Base-by-base conservation (phyloP, 2,329 filamentous ascomycete species). In the Aspergillus sclerotialis region DNA sequence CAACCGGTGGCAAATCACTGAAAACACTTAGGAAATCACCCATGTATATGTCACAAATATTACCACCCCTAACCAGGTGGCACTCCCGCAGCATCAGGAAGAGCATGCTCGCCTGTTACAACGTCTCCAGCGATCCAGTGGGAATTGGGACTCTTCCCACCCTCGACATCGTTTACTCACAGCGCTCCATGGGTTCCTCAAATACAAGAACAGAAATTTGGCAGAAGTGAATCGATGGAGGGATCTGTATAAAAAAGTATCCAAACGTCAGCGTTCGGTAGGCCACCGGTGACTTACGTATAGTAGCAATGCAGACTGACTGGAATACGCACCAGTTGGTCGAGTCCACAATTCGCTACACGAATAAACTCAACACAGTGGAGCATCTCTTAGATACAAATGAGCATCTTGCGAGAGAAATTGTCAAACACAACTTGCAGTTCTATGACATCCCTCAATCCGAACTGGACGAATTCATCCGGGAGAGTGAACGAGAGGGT, bases 341-440 rank as follows among this genome's bases (percentile, higher is more conserved):
- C 2, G 74, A 79, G 41, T 68, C 72, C n/a, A 58, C 68, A 2
- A 52, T 79, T 26, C 64, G 73, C 30, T 82, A 78, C 45, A 70
- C 71, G 2, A 69, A 74, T 38, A 76, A 73, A 42, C 65, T 76
- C 12, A 52, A 61, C 10, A 54, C 55, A 1, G 55, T 68, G 7
- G 65, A 72, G 8, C 38, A 59, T 14, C 56, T 70, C 5, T 56
- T 75, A 10, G 50, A 50, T 2, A 40, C 50, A 4, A 76, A 77
- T 43, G 64, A 68, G 7, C 38, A 52, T 1, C 40, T 76, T 2
- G 73, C 69, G 21, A 51, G 66, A 19, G 53, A 51, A 7, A 72
- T 76, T 18, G 63, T 74, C 1, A 37, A 61, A 1, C 39, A 59
- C 11, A 70, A 67, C 0, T 52, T 75, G 16, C 34, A 50, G 0